Evolutionary conservation across 129 eudicot species (phyloP).

Genomic region (Tanacetum coccineum): DNA sequence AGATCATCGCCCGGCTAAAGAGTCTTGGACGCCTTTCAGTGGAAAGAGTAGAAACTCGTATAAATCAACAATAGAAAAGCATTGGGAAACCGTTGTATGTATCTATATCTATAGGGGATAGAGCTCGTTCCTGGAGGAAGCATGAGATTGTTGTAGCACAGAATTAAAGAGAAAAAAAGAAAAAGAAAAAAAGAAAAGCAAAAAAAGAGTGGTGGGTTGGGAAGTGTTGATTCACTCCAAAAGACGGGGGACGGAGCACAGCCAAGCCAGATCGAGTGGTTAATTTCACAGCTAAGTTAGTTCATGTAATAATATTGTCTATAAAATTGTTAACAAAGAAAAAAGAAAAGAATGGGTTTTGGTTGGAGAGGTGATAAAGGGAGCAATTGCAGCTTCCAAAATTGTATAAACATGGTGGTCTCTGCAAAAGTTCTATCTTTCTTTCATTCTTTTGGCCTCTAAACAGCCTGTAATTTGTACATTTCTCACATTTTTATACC

Average conservation of each 20-base stretch:
- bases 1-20: constrained; percentile 80
- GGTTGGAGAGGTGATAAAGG: constrained; percentile 21
- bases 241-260: constrained; percentile 53
- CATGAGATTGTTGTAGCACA: neutral
- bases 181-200: no score
- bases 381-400: constrained; percentile 28
- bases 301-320: constrained; percentile 27
- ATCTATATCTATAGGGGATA: constrained; percentile 17
- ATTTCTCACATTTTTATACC: constrained; percentile 6
- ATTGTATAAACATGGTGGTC: constrained; percentile 31
- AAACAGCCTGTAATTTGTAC: constrained; percentile 9
- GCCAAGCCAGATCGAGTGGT: constrained; percentile 45
- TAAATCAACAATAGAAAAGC: constrained; percentile 19
- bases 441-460: constrained; percentile 20
- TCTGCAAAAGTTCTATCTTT: constrained; percentile 20
- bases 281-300: constrained; percentile 15
- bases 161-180: neutral
- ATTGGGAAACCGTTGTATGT: constrained; percentile 18
- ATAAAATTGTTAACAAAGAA: constrained; percentile 32
- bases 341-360: constrained; percentile 16
- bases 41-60: constrained; percentile 34
- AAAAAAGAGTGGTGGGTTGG: constrained; percentile 46
- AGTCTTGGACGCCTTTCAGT: constrained; percentile 45
- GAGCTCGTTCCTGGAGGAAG: constrained; percentile 20
- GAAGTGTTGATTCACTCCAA: constrained; percentile 70